Conservation (phyloP, 2,329 filamentous ascomycete species). For the Neocucurbitaria cava region DNA sequence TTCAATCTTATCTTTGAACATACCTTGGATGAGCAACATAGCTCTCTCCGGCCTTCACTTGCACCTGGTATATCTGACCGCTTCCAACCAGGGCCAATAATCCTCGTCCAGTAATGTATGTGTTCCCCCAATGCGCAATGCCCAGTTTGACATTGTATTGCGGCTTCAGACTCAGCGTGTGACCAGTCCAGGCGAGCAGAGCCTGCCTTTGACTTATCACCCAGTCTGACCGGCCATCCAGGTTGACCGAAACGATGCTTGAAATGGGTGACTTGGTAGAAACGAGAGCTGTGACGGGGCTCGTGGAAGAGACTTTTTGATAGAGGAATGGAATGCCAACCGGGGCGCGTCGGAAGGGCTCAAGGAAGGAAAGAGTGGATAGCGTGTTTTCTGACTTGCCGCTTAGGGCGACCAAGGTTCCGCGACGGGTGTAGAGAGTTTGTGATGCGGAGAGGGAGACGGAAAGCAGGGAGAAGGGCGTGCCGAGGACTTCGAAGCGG, state of each 20-base stretch:
- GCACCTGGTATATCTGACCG: constrained; percentile 88
- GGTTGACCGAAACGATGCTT: constrained; percentile 83
- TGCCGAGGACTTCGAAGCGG: constrained; percentile 89
- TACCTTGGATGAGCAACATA: constrained; percentile 85
- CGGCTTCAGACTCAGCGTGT: constrained; percentile 78
- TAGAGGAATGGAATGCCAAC: constrained; percentile 95
- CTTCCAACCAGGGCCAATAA: constrained; percentile 83
- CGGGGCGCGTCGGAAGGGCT: constrained; percentile 78
- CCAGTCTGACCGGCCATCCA: constrained; percentile 96
- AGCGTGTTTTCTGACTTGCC: constrained; percentile 91
- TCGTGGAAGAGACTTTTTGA: constrained; percentile 84
- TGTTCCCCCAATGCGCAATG: constrained; percentile 89
- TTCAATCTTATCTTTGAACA: constrained; percentile 1
- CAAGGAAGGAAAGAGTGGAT: constrained; percentile 86
- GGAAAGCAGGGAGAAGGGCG: constrained; percentile 91
- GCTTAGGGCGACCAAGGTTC: constrained; percentile 87
- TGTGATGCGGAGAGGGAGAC: constrained; percentile 93
- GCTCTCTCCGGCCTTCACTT: constrained; percentile 81
- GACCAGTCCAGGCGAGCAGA: constrained; percentile 94
- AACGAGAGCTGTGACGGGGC: constrained; percentile 85
- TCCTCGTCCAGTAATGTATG: constrained; percentile 85
- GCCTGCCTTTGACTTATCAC: constrained; percentile 87
- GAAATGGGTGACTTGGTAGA: constrained; percentile 86
- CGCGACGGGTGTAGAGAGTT: constrained; percentile 88
- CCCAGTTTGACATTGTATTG: constrained; percentile 77